These are phyloP conservation scores for Ophiocordyceps sinensis DNA, from an alignment of 2,329 filamentous ascomycete species.

Conservation along the genomic window DNA sequence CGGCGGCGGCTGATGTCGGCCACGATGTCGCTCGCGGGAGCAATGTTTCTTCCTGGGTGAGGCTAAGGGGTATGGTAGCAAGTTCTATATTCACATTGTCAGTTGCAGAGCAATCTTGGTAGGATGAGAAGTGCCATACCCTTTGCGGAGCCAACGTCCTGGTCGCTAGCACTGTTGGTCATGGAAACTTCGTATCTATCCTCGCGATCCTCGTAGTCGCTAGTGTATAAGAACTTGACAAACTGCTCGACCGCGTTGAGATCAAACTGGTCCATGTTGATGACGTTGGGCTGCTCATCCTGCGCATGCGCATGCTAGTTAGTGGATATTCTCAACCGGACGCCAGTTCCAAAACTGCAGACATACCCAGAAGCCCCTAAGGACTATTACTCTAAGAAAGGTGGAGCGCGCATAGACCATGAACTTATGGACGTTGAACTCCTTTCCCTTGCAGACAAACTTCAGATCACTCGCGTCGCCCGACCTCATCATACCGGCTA, in stretches of 20 bases:
- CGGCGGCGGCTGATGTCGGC: background rate
- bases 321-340: background rate
- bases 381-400: slow-evolving; percentile 5
- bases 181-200: background rate
- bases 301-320: slow-evolving; percentile 2
- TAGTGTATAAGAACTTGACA: slow-evolving; percentile 9
- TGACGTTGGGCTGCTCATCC: slow-evolving; percentile 5
- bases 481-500: slow-evolving; percentile 1
- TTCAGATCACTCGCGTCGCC: slow-evolving; percentile 9
- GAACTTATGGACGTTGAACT: slow-evolving; percentile 9
- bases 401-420: slow-evolving; percentile 9
- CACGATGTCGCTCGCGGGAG: no score
- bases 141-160: background rate
- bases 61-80: background rate
- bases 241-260: slow-evolving; percentile 6
- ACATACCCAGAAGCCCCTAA: slow-evolving; percentile 5
- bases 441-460: slow-evolving; percentile 5
- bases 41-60: no score
- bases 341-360: background rate
- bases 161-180: background rate
- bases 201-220: slow-evolving; percentile 6
- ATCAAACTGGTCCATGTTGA: slow-evolving; percentile 6
- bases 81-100: no score
- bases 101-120: no score
- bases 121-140: no score